Conservation (phyloP, 2,329 filamentous ascomycete species). For the Aspergillus ochraceoroseus region DNA sequence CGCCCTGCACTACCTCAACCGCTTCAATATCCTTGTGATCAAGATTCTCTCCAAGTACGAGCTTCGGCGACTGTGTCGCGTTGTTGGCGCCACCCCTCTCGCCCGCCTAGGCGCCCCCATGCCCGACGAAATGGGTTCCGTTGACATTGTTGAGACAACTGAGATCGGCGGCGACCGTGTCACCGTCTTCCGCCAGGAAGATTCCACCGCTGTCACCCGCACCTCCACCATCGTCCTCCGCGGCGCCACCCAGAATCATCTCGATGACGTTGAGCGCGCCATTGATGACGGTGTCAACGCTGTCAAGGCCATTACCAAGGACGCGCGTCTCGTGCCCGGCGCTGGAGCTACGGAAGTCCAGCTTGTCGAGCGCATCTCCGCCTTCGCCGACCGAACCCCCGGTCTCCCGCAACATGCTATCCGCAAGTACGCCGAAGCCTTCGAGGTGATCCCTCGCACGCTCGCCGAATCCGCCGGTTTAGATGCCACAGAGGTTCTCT, state of each 20-base stretch:
- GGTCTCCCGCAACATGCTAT: slow-evolving; percentile 94
- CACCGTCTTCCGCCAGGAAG: slow-evolving; percentile 94
- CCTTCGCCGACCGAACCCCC: slow-evolving; percentile 84
- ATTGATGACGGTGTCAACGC: slow-evolving; percentile 98
- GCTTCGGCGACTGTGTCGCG: slow-evolving; percentile 86
- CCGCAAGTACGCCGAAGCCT: slow-evolving; percentile 94
- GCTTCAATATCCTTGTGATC: slow-evolving; percentile 91
- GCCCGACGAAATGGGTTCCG: slow-evolving; percentile 97
- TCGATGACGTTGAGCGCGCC: slow-evolving; percentile 93
- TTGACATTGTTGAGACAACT: slow-evolving; percentile 92
- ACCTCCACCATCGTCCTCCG: slow-evolving; percentile 92
- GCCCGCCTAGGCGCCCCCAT: slow-evolving; percentile 93
- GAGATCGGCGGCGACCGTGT: slow-evolving; percentile 98
- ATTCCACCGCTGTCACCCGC: slow-evolving; percentile 70
- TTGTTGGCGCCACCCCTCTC: slow-evolving; percentile 93
- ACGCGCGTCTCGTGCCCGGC: slow-evolving; percentile 83
- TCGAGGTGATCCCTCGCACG: slow-evolving; percentile 91
- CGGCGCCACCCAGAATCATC: slow-evolving; percentile 94
- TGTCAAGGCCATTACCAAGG: slow-evolving; percentile 95
- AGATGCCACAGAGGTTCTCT: slow-evolving; percentile 94
- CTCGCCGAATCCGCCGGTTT: slow-evolving; percentile 92
- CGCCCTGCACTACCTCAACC: slow-evolving; percentile 95
- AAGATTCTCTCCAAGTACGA: slow-evolving; percentile 98
- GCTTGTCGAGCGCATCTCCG: slow-evolving; percentile 84
- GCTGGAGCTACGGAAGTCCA: slow-evolving; percentile 93